A percentile compares a stretch with the other conserved stretches of the same genome.
phyloP scores from a whole-genome alignment of 2,329 filamentous ascomycete genomes.

The Colletotrichum musae region DNA sequence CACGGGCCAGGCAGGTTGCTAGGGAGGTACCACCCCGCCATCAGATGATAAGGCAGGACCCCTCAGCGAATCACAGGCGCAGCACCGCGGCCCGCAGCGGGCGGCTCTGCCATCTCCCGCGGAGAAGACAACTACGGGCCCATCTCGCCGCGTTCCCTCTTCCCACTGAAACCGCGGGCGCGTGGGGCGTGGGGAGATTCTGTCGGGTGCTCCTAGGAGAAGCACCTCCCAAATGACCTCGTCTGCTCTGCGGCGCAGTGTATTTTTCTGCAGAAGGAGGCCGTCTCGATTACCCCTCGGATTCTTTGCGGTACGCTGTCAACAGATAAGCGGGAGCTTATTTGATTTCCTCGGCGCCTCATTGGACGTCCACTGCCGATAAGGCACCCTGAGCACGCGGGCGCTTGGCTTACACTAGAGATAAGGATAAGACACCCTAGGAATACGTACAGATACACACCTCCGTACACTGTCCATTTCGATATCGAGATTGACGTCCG shows the following conservation, averaged over 20 bases:
- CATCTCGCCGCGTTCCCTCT: conserved; percentile 1
- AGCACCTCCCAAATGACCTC: not conserved
- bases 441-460: not conserved
- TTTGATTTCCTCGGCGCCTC: conserved; percentile 20
- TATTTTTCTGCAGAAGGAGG: not conserved
- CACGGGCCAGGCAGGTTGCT: too few relatives aligned
- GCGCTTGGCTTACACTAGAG: too few relatives aligned
- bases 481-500: not conserved
- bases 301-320: not conserved
- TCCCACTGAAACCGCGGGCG: conserved; percentile 14
- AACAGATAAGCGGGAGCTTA: conserved; percentile 27
- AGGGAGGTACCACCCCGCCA: not conserved
- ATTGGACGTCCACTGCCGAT: conserved; percentile 20
- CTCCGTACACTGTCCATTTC: not conserved
- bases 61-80: conserved; percentile 23
- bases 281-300: not conserved
- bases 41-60: conserved; percentile 32
- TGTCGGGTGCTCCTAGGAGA: conserved; percentile 29
- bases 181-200: conserved; percentile 25
- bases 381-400: not conserved
- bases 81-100: conserved; percentile 23
- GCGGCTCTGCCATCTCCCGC: conserved; percentile 36
- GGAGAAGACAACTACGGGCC: conserved; percentile 28
- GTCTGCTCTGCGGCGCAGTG: too few relatives aligned
- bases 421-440: too few relatives aligned